phyloP scores from a whole-genome alignment of 345 rosid genomes.

The Corchorus olitorius region DNA sequence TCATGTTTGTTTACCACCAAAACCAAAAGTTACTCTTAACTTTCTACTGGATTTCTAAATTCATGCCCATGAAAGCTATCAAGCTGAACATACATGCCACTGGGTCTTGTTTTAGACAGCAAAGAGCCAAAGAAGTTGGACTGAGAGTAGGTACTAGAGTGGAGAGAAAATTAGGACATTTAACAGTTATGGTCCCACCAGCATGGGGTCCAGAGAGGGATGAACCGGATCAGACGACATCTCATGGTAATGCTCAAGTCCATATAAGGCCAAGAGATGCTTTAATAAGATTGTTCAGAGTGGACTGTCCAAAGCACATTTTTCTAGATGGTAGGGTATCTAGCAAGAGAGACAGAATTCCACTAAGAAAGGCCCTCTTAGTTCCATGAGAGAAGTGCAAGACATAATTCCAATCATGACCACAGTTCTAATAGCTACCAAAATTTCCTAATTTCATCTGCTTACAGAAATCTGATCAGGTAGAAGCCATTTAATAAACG shows the following conservation, averaged over 20 bases:
- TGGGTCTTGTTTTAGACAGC: not conserved
- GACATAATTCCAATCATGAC: not conserved
- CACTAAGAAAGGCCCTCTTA: not conserved
- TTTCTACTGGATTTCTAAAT: not conserved
- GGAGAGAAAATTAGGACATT: not conserved
- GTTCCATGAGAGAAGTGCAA: not conserved
- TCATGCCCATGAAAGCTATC: not conserved
- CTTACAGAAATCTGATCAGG: not conserved
- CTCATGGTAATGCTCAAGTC: not conserved
- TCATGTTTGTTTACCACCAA: not conserved
- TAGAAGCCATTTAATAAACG: not conserved
- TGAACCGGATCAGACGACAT: not conserved
- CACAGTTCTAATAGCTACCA: not conserved
- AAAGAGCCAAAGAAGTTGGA: slow-evolving; percentile 1
- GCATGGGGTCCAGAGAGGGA: not conserved
- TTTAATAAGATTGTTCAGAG: not conserved
- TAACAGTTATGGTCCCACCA: slow-evolving; percentile 5
- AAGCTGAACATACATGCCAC: not conserved
- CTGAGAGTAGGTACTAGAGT: not conserved
- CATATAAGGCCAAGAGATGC: slow-evolving; percentile 7
- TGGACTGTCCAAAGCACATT: not conserved
- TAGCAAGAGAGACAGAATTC: not conserved
- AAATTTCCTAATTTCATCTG: not conserved
- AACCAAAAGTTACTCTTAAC: too few relatives aligned
- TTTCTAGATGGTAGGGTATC: not conserved